These are phyloP conservation scores for Amanita phalloides DNA, from an alignment of 768 basidiomycete genomes.

Conservation along the genomic window DNA sequence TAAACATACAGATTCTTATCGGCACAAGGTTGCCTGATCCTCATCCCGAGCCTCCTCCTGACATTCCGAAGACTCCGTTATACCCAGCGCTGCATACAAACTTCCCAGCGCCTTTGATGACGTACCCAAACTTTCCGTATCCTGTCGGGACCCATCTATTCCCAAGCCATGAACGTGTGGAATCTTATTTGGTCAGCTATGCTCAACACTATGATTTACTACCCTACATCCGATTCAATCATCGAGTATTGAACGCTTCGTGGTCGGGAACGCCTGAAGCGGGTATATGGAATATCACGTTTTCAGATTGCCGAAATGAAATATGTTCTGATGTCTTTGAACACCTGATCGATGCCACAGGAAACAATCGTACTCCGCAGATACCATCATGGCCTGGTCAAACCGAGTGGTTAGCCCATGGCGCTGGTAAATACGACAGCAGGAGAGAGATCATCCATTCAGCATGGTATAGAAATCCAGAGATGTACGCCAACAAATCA, in stretches of 20 bases:
- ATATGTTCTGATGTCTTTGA: constrained; percentile 25
- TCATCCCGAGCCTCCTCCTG: constrained; percentile 24
- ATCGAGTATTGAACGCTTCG: background rate
- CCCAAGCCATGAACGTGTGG: constrained; percentile 33
- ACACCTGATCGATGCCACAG: constrained; percentile 46
- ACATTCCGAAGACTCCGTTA: constrained; percentile 40
- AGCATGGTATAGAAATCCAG: constrained; percentile 39
- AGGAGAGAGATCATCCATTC: constrained; percentile 38
- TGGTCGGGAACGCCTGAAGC: background rate
- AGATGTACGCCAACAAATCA: constrained; percentile 26
- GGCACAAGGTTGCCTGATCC: constrained; percentile 22
- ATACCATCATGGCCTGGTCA: constrained; percentile 35
- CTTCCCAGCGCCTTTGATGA: constrained; percentile 47
- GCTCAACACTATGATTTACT: background rate
- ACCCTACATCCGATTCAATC: background rate
- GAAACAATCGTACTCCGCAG: constrained; percentile 43
- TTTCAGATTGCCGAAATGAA: background rate
- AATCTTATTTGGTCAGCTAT: constrained; percentile 28
- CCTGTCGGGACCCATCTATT: constrained; percentile 39
- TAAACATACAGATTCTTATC: background rate
- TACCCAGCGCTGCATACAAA: constrained; percentile 46
- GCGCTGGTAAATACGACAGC: constrained; percentile 2
- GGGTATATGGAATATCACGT: constrained; percentile 2
- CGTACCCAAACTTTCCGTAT: constrained; percentile 45
- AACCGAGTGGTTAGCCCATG: constrained; percentile 33